Conservation (phyloP, 345 rosid species). For the Punica granatum region DNA sequence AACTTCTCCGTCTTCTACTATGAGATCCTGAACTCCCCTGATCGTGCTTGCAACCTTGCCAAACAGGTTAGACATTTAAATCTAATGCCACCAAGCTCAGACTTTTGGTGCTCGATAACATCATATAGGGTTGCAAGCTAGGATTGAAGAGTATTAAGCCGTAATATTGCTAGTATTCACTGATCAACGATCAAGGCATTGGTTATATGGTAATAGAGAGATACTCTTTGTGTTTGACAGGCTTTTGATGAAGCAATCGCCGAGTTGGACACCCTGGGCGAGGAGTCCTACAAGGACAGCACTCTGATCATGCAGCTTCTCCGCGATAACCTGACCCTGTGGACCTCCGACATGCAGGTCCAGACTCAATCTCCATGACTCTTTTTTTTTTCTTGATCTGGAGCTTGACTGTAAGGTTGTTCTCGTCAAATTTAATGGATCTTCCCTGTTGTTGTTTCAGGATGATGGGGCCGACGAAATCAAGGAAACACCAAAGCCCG, state of each 20-base stretch:
- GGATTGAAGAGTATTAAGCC: not conserved
- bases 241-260: constrained; percentile 20
- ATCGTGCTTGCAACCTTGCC: constrained; percentile 21
- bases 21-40: constrained; percentile 37
- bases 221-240: not conserved
- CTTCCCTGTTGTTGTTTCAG: constrained; percentile 25
- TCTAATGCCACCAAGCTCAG: not conserved
- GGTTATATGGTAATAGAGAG: not conserved
- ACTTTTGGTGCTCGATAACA: not conserved
- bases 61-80: constrained; percentile 7
- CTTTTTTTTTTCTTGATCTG: not conserved
- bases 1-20: constrained; percentile 44
- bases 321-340: constrained; percentile 87
- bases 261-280: constrained; percentile 18
- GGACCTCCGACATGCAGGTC: constrained; percentile 98
- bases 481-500: constrained; percentile 67
- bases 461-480: constrained; percentile 80
- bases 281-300: constrained; percentile 75
- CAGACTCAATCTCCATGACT: not conserved
- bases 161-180: not conserved
- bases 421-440: not conserved
- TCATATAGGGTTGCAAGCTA: not conserved
- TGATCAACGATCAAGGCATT: not conserved
- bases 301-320: constrained; percentile 97
- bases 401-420: not conserved